A percentile compares a stretch with the other conserved stretches of the same genome.
Conservation (phyloP, 179 eudicot genomes). For the Amaranthus tricolor region DNA sequence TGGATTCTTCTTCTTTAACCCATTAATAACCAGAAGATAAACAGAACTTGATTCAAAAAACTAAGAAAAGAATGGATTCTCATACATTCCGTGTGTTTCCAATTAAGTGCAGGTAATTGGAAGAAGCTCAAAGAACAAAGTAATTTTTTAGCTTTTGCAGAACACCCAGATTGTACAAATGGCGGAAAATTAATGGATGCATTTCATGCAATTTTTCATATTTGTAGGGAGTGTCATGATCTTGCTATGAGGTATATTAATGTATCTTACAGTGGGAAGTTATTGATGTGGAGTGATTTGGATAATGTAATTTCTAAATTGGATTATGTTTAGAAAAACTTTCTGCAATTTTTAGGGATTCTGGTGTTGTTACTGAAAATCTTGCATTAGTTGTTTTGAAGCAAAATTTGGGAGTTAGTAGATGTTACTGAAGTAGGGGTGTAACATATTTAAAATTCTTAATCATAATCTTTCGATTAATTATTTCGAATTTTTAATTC, state of each 20-base stretch:
- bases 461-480: too few species aligned
- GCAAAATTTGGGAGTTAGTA: conserved; percentile 45
- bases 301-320: conserved; percentile 47
- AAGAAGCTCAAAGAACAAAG: conserved; percentile 57
- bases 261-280: conserved; percentile 59
- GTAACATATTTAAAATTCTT: too few species aligned
- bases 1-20: too few species aligned
- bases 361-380: conserved; percentile 42
- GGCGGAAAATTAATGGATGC: not conserved
- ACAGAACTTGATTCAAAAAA: not conserved
- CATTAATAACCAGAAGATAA: too few species aligned
- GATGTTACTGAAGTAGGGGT: too few species aligned
- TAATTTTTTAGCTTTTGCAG: conserved; percentile 41
- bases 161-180: too few species aligned
- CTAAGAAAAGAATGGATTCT: conserved; percentile 31
- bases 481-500: too few species aligned
- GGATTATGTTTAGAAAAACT: conserved; percentile 33
- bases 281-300: conserved; percentile 90
- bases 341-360: conserved; percentile 36
- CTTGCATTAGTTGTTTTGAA: conserved; percentile 58
- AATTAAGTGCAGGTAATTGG: conserved; percentile 58
- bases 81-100: conserved; percentile 60
- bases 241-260: conserved; percentile 51
- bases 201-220: conserved; percentile 15
- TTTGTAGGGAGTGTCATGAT: conserved; percentile 37